A percentile compares a stretch with the other conserved stretches of the same genome.
Conservation (phyloP, 2,329 filamentous ascomycete genomes). For the Podosphaera fusca region DNA sequence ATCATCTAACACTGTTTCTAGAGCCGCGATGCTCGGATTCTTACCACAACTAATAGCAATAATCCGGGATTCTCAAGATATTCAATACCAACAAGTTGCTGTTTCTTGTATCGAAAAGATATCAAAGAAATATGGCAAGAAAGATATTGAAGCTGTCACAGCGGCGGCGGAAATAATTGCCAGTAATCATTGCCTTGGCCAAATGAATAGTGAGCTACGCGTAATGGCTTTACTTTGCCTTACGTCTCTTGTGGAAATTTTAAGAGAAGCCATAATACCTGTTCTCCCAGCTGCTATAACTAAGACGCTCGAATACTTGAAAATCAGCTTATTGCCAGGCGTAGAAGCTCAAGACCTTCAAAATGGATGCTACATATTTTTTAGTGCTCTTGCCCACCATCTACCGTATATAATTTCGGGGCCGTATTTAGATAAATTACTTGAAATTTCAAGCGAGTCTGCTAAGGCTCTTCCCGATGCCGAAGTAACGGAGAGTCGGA, state of each 20-base stretch:
- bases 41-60: conserved; percentile 56
- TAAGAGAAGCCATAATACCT: conserved; percentile 68
- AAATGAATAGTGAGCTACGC: conserved; percentile 46
- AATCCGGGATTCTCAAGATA: conserved; percentile 47
- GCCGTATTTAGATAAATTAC: conserved; percentile 45
- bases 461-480: conserved; percentile 36
- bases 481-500: conserved; percentile 39
- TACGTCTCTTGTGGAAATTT: conserved; percentile 68
- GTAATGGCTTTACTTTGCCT: conserved; percentile 75
- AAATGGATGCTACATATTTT: conserved; percentile 59
- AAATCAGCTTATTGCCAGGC: conserved; percentile 31
- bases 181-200: conserved; percentile 52
- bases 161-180: conserved; percentile 56
- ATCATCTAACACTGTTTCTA: conserved; percentile 42
- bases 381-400: conserved; percentile 58
- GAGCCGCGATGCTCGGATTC: conserved; percentile 53
- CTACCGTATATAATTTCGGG: conserved; percentile 76
- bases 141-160: conserved; percentile 55
- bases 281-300: conserved; percentile 57
- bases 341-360: conserved; percentile 41
- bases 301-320: conserved; percentile 47
- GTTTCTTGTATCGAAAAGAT: conserved; percentile 84
- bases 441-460: conserved; percentile 51
- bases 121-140: conserved; percentile 84
- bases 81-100: conserved; percentile 60